Percentiles rank a stretch among this genome's conserved stretches.
Evolutionary conservation across 1,284 basidiomycete species (phyloP).

Genomic region (Nidula niveotomentosa): DNA sequence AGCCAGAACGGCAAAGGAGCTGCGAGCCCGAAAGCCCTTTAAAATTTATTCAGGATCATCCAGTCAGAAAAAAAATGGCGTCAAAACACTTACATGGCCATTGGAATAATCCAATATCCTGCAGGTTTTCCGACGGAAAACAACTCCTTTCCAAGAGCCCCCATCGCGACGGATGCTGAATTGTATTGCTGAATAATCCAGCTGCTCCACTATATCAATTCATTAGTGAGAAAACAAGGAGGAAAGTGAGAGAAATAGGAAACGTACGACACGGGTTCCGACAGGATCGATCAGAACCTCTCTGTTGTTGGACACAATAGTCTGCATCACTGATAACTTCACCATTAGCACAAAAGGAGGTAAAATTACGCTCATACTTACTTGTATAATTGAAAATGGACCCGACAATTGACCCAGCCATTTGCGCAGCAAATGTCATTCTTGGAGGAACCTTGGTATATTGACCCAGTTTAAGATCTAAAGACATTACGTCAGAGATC

Average conservation of each 20-base stretch:
- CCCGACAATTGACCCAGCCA: slow-evolving; percentile 33
- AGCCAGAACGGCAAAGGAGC: slow-evolving; percentile 52
- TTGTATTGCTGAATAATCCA: slow-evolving; percentile 54
- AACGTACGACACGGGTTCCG: slow-evolving; percentile 41
- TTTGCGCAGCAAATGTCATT: slow-evolving; percentile 46
- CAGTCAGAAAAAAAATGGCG: too few relatives aligned
- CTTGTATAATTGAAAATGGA: slow-evolving; percentile 49
- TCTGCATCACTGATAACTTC: slow-evolving; percentile 42
- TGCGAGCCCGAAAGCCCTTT: slow-evolving; percentile 44
- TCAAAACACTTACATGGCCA: slow-evolving; percentile 30
- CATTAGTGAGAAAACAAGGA: not conserved
- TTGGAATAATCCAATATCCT: slow-evolving; percentile 47
- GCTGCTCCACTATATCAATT: slow-evolving; percentile 39
- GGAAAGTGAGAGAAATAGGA: not conserved
- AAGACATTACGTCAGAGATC: not conserved
- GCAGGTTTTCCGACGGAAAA: slow-evolving; percentile 39
- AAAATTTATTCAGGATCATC: slow-evolving; percentile 1
- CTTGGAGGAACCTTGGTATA: slow-evolving; percentile 53
- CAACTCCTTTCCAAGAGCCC: slow-evolving; percentile 50
- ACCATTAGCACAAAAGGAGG: not conserved
- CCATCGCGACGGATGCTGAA: slow-evolving; percentile 56
- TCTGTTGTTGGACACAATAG: slow-evolving; percentile 47
- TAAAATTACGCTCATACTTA: slow-evolving; percentile 15
- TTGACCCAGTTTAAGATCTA: slow-evolving; percentile 44
- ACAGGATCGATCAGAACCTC: slow-evolving; percentile 46